phyloP scores from a whole-genome alignment of 371 early-diverging fungal genomes.

The Mucor saturninus region DNA sequence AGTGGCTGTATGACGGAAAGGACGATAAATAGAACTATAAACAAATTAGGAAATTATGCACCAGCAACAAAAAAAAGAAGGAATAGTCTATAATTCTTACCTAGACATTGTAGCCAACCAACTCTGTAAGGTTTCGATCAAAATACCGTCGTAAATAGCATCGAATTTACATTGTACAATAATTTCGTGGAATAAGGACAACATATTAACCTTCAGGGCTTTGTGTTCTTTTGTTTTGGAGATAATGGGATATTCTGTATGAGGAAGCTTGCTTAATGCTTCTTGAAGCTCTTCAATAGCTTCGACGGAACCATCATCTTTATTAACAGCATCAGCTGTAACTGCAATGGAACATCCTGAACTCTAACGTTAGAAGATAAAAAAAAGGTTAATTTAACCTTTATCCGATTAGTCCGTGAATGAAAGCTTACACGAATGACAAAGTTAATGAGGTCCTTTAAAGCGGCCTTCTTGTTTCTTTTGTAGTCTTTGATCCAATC shows the following conservation, averaged over 20 bases:
- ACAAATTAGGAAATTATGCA: background rate
- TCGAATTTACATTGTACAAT: conserved; percentile 65
- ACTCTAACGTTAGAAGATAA: conserved; percentile 27
- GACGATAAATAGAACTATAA: conserved; percentile 74
- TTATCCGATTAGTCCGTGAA: background rate
- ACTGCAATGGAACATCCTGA: conserved; percentile 50
- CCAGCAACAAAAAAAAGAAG: background rate
- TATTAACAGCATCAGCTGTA: conserved; percentile 38
- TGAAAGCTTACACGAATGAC: conserved; percentile 57
- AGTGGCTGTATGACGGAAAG: conserved; percentile 91
- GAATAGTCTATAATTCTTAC: conserved; percentile 18
- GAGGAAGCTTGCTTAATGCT: conserved; percentile 50
- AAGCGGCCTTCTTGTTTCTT: conserved; percentile 27
- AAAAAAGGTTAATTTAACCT: too few relatives aligned
- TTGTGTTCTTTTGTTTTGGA: conserved; percentile 65
- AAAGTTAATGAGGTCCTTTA: conserved; percentile 65
- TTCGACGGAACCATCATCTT: conserved; percentile 45
- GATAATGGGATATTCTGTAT: conserved; percentile 69
- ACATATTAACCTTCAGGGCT: conserved; percentile 56
- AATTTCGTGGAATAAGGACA: conserved; percentile 65
- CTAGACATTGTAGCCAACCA: conserved; percentile 65
- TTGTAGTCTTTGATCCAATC: conserved; percentile 37
- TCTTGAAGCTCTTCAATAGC: conserved; percentile 52
- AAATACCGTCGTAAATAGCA: conserved; percentile 63
- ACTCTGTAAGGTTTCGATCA: conserved; percentile 57